Evolutionary conservation across 2,329 filamentous ascomycete species (phyloP).

Genomic region (Xylariaceae sp.): DNA sequence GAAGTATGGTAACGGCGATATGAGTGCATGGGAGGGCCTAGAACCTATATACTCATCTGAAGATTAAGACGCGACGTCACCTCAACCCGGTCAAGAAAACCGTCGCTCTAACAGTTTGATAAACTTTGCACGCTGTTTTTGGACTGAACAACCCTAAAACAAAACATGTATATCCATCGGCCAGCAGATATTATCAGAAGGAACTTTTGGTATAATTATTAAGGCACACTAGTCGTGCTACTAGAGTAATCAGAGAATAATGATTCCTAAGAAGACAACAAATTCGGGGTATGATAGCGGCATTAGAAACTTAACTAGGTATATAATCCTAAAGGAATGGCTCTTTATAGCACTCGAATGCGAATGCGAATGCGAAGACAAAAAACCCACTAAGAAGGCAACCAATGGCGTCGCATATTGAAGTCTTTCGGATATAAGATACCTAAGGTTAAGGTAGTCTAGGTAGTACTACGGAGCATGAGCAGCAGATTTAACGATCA

Average conservation of each 20-base stretch:
- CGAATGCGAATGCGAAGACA: no score
- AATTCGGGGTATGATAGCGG: neutral
- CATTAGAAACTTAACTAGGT: no score
- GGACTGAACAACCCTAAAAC: slow-evolving; percentile 3
- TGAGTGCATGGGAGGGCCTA: slow-evolving; percentile 68
- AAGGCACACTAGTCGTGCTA: neutral
- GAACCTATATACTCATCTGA: slow-evolving; percentile 71
- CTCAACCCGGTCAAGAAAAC: neutral
- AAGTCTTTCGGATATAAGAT: no score
- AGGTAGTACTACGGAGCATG: no score
- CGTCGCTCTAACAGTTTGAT: neutral
- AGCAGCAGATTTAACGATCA: no score
- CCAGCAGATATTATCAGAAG: slow-evolving; percentile 13
- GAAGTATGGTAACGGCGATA: slow-evolving; percentile 65
- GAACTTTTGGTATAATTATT: slow-evolving; percentile 12
- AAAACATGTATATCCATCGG: slow-evolving; percentile 16
- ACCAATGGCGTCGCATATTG: no score
- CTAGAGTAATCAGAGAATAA: neutral
- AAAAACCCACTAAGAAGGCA: no score
- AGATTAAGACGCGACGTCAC: slow-evolving; percentile 11
- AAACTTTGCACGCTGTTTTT: slow-evolving; percentile 1
- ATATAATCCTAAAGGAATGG: no score
- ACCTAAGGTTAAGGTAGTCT: no score
- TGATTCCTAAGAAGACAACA: neutral
- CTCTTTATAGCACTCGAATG: no score